Base-by-base conservation (phyloP, 2,329 filamentous ascomycete species). In the Penicillium sp. region DNA sequence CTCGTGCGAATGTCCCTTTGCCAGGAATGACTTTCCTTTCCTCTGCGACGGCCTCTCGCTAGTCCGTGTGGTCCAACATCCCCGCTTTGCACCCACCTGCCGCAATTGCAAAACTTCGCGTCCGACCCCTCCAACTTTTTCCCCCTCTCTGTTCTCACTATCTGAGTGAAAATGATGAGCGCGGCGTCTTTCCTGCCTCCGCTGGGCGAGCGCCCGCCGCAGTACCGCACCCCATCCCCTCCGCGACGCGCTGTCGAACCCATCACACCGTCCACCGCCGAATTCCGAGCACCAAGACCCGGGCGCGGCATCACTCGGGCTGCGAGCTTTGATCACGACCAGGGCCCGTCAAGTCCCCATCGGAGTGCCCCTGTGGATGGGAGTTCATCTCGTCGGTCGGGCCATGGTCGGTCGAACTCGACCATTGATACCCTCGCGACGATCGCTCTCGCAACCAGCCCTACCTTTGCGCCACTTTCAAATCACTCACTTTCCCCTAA, bases 371-470 rank as follows among this genome's bases (percentile, higher is more conserved):
- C 51, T 12, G 31, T 56, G 12, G 63, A 65, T 55, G 55, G 51
- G 29, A 46, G 46, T 32, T 54, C 59, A 44, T 56, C 62, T 49
- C 63, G 65, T 41, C 60, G 66, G 48, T 61, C 67, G 45, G 61
- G 70, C 46, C 73, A 76, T 62, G 69, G 71, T 48, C 67, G 73
- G 44, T 72, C 72, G 38, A 70, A 69, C 50, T 76, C 73, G 13
- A 75, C 71, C 42, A 76, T 76, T 51, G 71, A 78, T 60, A 72
- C 75, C 33, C 71, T 78, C 56, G 75, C 75, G 51, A 77, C 72
- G 44, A 76, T 77, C 60, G 75, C 75, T 39, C 68, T 78, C 55
- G 74, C 75, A 41, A 77, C 73, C 23, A 76, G 73, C 54, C 72
- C 74, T 47, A 71, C 70, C 28, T 72, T 75, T 50, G 58, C 66